phyloP scores from a whole-genome alignment of 164 flowering plant species.

The Stephania cephalantha region DNA sequence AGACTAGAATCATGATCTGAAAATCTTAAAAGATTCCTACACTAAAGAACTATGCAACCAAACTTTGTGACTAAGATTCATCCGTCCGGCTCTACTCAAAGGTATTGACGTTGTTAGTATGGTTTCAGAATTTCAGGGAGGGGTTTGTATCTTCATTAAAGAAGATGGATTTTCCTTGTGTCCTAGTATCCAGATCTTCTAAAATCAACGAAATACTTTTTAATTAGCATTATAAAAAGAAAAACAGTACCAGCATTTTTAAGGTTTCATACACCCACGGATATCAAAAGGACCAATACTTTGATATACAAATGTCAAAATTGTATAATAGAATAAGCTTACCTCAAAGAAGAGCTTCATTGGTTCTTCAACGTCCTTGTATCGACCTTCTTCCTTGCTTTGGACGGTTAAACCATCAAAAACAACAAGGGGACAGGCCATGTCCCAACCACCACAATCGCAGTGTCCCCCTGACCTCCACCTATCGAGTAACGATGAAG shows the following conservation, averaged over 20 bases:
- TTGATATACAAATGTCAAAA: no score
- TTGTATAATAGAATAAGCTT: slow-evolving; percentile 16
- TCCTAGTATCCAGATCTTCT: no score
- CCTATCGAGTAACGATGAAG: slow-evolving; percentile 69
- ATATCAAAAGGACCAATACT: no score
- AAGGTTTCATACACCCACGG: no score
- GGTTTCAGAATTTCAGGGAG: no score
- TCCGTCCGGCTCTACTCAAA: neutral
- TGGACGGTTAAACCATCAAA: slow-evolving; percentile 31
- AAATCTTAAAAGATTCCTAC: neutral
- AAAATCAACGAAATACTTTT: no score
- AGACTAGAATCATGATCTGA: neutral
- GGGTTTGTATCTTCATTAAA: no score
- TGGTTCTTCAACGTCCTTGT: slow-evolving; percentile 26
- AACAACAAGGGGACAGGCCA: slow-evolving; percentile 71
- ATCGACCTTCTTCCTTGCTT: slow-evolving; percentile 24
- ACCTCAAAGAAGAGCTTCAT: slow-evolving; percentile 72
- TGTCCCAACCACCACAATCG: slow-evolving; percentile 99
- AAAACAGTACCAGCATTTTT: no score
- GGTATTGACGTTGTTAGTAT: neutral
- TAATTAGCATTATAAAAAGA: no score
- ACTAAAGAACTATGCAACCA: neutral
- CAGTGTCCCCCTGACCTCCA: slow-evolving; percentile 95
- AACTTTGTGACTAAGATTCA: neutral
- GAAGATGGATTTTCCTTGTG: no score